A percentile compares a stretch with the other conserved stretches of the same genome.
Evolutionary conservation across 2,329 filamentous ascomycete genomes (phyloP).

Genomic region (Paramyrothecium roridum): DNA sequence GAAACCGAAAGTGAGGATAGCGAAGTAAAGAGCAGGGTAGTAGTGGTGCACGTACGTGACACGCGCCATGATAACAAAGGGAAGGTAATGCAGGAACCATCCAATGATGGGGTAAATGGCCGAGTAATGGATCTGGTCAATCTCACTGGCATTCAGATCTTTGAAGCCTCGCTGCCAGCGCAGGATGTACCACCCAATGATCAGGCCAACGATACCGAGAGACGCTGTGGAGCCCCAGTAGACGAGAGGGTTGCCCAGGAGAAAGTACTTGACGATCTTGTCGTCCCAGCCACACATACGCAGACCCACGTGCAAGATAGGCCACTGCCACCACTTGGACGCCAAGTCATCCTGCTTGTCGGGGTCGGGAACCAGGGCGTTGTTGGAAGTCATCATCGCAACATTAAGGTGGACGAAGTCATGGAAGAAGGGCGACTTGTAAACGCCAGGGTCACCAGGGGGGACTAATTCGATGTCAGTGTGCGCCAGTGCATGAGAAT

Average conservation of each 20-base stretch:
- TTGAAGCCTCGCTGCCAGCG: slow-evolving; percentile 94
- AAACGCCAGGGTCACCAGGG: slow-evolving; percentile 81
- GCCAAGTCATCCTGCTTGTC: slow-evolving; percentile 99
- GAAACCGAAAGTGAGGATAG: slow-evolving; percentile 87
- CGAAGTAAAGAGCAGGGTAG: slow-evolving; percentile 97
- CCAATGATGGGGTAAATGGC: slow-evolving; percentile 88
- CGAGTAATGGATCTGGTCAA: slow-evolving; percentile 93
- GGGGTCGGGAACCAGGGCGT: slow-evolving; percentile 92
- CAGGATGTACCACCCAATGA: slow-evolving; percentile 81
- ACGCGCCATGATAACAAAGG: slow-evolving; percentile 95
- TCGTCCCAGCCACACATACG: slow-evolving; percentile 99
- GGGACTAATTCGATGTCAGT: slow-evolving; percentile 59
- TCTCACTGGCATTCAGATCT: slow-evolving; percentile 74
- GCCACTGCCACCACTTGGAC: slow-evolving; percentile 98
- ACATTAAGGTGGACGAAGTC: slow-evolving; percentile 98
- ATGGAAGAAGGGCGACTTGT: slow-evolving; percentile 95
- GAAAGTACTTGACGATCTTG: slow-evolving; percentile 93
- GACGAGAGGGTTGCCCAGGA: slow-evolving; percentile 91
- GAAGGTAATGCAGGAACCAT: slow-evolving; percentile 95
- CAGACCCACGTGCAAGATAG: slow-evolving; percentile 88
- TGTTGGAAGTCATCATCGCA: slow-evolving; percentile 99
- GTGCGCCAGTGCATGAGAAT: neutral
- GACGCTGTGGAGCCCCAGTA: slow-evolving; percentile 92
- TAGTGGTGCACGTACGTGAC: slow-evolving; percentile 99
- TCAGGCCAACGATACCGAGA: slow-evolving; percentile 67